phyloP scores from a whole-genome alignment of 345 rosid species.

The Euphorbia peplus region DNA sequence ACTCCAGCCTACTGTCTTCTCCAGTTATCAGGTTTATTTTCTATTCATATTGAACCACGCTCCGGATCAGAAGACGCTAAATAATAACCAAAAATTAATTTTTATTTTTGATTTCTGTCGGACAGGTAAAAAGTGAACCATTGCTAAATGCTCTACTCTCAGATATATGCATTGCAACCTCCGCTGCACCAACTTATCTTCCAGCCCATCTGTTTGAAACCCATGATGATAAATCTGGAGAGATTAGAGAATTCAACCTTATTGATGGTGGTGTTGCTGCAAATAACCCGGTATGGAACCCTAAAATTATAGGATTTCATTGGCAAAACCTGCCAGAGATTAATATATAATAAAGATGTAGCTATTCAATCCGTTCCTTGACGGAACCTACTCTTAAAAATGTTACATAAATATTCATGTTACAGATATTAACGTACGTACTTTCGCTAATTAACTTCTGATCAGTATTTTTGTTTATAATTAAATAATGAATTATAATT shows the following conservation, averaged over 20 bases:
- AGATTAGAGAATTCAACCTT: slow-evolving; percentile 24
- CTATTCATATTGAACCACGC: background rate
- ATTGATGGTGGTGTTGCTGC: slow-evolving; percentile 41
- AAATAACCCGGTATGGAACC: slow-evolving; percentile 36
- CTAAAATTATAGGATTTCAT: no score
- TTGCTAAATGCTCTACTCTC: slow-evolving; percentile 21
- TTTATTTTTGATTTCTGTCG: no score
- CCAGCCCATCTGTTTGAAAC: slow-evolving; percentile 4
- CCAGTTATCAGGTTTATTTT: slow-evolving; percentile 2
- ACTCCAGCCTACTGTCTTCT: slow-evolving; percentile 6
- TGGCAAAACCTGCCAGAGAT: no score
- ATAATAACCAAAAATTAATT: no score
- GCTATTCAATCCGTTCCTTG: background rate
- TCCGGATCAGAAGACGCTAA: no score
- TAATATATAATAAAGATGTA: no score
- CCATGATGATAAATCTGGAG: background rate
- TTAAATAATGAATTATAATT: background rate
- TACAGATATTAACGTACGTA: no score
- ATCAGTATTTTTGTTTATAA: no score
- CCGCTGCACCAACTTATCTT: slow-evolving; percentile 37
- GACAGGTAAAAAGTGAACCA: slow-evolving; percentile 14
- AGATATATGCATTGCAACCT: slow-evolving; percentile 28
- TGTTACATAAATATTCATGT: no score
- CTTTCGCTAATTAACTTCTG: no score
- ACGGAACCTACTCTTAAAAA: no score